Base-by-base conservation (phyloP, 2,329 filamentous ascomycete species). In the Exophiala spinifera region DNA sequence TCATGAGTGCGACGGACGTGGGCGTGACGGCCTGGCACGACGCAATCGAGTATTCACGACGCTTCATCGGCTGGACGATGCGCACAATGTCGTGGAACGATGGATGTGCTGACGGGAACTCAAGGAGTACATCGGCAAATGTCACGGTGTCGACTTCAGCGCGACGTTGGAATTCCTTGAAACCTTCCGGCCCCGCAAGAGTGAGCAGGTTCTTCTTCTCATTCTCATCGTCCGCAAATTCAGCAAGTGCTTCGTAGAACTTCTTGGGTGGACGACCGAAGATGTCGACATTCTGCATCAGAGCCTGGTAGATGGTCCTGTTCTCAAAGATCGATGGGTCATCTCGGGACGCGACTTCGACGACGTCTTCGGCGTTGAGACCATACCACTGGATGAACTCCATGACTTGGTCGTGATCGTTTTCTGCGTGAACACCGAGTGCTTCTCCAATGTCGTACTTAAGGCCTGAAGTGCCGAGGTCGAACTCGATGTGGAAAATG, bases 401-500 rank as follows among this genome's bases (percentile, higher is more conserved):
- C 62, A 84, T 76, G 56, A 97, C 86, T 58, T 94, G 81, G 43
- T 78, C 75, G 44, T 85, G 80, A 70, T 97, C 87, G 72, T 99
- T 99, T 74, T 97, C 89, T 5, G 91, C 89, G 71, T 99, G 94
- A 60, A 99, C 91, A 62, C 94, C 94, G 15, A 99, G 85, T 44
- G 94, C 94, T 76, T 99, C 94, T 53, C 94, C 94, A 66, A 99
- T 97, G 69, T 95, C 89, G 76, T 99, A 99, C 39, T 84, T 96
- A 61, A 99, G 84, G 36, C 91, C 92, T 31, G 92, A 95, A 66
- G 86, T 75, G 57, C 92, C 92, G 20, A 99, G 83, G 68, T 97
- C 94, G 67, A 99, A 99, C 74, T 99, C 94, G 60, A 99, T 97
- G 76, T 99, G 94, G 86, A 99, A 99, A 73, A 99, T 97, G 80